Base-by-base conservation (phyloP, 441 rosid genomes). In the Syzygium syzygioides region DNA sequence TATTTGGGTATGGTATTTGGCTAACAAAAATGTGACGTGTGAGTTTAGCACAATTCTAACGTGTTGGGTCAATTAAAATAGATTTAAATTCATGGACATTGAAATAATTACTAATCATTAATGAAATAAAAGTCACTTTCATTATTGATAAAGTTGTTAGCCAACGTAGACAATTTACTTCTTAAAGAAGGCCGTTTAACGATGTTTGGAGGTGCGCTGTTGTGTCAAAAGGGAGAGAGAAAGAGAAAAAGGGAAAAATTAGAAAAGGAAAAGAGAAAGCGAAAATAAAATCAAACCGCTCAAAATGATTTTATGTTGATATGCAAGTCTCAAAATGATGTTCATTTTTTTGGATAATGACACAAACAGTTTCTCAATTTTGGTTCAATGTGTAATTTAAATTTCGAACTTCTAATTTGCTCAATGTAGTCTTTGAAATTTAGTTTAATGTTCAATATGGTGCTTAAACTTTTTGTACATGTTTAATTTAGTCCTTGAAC, bases 381-480 rank as follows among this genome's bases (percentile, higher is more conserved):
- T 45, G 48, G 0, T 55, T 55, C 4, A 55, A 55, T 18, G 7
- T 8, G 9, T 0, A 55, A 55, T 3, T 2, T 18, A 9, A 1
- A 18, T 7, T 9, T 0, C 18, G 56, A 45, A 45, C 10, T 45
- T 45, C 9, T 45, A 45, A 45, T 45, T 45, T 45, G 0, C 7
- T 45, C 48, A 45, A 45, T 45, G 0, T 45, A 45, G 9, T 45
- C 48, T 7, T 0, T 45, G 7, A 45, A 45, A 45, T 45, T 45
- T 7, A 45, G 48, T 8, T 9, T 45, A 45, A 50, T 50, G 11
- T 50, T 50, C 23, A 55, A 55, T 55, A 2, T 6, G 20, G 3
- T 55, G 8, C 9, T 1, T 45, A 45, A 45, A 45, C 2, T 45
- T 45, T 45, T 45, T 9, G 48, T 45, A 45, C 48, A 45, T 45